Base-by-base conservation (phyloP, 2,329 filamentous ascomycete species). In the Microdochium trichocladiopsis region DNA sequence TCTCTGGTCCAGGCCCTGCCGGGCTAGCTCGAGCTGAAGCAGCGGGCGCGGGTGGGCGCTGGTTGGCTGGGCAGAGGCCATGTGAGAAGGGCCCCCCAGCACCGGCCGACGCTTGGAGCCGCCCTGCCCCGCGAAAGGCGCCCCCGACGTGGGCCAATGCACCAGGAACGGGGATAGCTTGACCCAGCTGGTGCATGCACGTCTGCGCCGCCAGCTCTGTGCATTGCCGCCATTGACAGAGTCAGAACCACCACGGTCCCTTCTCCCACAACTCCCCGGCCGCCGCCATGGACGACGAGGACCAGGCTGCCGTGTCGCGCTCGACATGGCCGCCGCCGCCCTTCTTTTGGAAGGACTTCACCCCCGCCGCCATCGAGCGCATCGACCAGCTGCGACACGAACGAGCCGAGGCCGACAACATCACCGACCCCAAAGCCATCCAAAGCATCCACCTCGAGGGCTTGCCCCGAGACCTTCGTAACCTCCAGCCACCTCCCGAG, bases 291-390 rank as follows among this genome's bases (percentile, higher is more conserved):
- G 63, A 63, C 31, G 63, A 66, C 50, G 62, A 65, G 49, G 57
- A 60, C 49, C 49, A 47, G 22, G 12, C 50, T 16, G 45, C 75
- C 48, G 69, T 79, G 60, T 77, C 83, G 47, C 41, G 47, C 24
- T 83, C 87, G 23, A 83, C 86, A 41, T 96, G 91, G 66, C 93
- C 94, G 23, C 83, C 87, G 50, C 94, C 94, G 24, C 94, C 94
- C 24, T 85, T 87, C 1, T 95, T 96, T 72, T 97, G 89, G 84
- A 86, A 87, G 59, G 79, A 88, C 66, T 97, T 97, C 70, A 96
- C 90, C 0, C 68, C 83, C 2, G 82, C 87, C 25, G 95, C 93
- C 63, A 63, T 89, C 50, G 71, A 80, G 14, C 82, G 82, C 3
- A 69, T 79, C 51, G 67, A 72, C 5, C 66, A 71, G 22, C 59